phyloP scores from a whole-genome alignment of 768 basidiomycete species.

The Boletus pseudopeckii region DNA sequence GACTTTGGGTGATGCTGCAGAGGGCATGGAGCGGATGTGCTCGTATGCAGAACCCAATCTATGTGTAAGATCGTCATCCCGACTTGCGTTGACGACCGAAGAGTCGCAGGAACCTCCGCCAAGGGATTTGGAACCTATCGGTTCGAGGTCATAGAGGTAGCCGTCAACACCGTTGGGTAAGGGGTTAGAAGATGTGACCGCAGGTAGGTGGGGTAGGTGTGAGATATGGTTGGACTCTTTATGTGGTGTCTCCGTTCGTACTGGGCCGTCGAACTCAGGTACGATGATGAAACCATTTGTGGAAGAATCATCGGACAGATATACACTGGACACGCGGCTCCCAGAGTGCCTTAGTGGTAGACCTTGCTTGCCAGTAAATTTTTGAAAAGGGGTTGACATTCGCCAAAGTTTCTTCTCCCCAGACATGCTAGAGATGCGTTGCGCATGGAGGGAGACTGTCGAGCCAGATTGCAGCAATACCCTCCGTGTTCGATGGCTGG shows the following conservation, averaged over 20 bases:
- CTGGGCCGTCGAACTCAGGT: conserved; percentile 26
- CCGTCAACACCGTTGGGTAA: not conserved
- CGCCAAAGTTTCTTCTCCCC: conserved; percentile 27
- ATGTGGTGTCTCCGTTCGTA: not conserved
- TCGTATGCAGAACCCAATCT: conserved; percentile 24
- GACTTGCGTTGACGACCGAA: not conserved
- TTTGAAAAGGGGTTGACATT: conserved; percentile 23
- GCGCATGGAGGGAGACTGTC: conserved; percentile 6
- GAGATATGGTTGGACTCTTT: not conserved
- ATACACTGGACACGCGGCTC: conserved; percentile 18
- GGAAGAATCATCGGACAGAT: conserved; percentile 18
- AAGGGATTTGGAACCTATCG: not conserved
- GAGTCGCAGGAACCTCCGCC: not conserved
- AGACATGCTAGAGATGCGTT: conserved; percentile 16
- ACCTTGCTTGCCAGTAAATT: conserved; percentile 6
- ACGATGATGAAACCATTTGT: conserved; percentile 15
- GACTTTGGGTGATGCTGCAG: conserved; percentile 5
- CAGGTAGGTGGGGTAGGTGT: not conserved
- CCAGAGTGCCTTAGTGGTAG: conserved; percentile 2
- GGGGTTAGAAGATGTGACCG: not conserved
- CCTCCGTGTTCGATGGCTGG: not conserved
- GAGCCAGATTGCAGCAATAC: not conserved
- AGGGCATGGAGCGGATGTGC: conserved; percentile 22
- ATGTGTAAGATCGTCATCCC: conserved; percentile 19
- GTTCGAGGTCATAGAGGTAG: not conserved